Conservation (phyloP, 2,329 filamentous ascomycete species). For the Exophiala sp. region DNA sequence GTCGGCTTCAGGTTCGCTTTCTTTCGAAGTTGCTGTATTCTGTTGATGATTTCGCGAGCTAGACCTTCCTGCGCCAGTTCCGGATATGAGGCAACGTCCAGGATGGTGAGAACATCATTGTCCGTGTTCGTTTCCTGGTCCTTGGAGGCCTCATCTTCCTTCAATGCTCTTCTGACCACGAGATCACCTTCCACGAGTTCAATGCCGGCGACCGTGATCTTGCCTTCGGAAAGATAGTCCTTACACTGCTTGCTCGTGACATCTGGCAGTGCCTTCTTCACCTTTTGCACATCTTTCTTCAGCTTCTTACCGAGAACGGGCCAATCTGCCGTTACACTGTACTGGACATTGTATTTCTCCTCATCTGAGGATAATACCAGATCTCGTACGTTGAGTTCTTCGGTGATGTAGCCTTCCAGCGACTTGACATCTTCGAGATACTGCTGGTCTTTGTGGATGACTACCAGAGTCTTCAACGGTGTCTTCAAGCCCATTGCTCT, state of each 20-base stretch:
- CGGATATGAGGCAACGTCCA: conserved; percentile 78
- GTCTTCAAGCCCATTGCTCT: conserved; percentile 83
- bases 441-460: conserved; percentile 77
- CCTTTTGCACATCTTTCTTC: conserved; percentile 87
- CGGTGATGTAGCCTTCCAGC: conserved; percentile 80
- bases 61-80: conserved; percentile 86
- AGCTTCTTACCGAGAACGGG: conserved; percentile 93
- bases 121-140: conserved; percentile 84
- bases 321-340: conserved; percentile 88
- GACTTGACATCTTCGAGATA: conserved; percentile 85
- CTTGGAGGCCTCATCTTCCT: conserved; percentile 66
- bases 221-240: conserved; percentile 67
- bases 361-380: conserved; percentile 82
- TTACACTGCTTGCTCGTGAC: conserved; percentile 79
- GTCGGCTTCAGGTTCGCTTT: conserved; percentile 86
- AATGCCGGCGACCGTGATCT: conserved; percentile 82
- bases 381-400: conserved; percentile 88
- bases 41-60: conserved; percentile 86
- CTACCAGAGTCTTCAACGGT: conserved; percentile 81
- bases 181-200: conserved; percentile 77
- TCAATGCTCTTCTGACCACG: conserved; percentile 73
- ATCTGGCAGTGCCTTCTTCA: conserved; percentile 82
- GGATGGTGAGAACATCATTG: conserved; percentile 82
- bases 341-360: conserved; percentile 85
- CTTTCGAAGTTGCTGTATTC: conserved; percentile 89